Percentiles rank a stretch among this genome's conserved stretches.
Conservation (phyloP, 768 basidiomycete species). For the Trametes coccinea region DNA sequence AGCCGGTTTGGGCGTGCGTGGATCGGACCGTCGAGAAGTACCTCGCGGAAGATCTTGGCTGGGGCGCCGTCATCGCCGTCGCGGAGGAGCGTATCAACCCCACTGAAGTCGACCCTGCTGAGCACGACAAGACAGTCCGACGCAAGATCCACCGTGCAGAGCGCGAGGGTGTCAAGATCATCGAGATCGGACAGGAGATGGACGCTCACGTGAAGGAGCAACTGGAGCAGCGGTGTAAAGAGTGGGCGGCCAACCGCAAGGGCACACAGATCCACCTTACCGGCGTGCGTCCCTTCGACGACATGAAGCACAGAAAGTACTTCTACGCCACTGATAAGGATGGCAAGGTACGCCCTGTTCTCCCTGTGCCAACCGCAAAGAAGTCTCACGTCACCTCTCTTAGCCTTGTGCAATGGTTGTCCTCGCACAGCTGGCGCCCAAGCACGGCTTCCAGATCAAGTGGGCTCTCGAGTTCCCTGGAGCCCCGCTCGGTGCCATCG, state of each 20-base stretch:
- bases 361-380: background rate
- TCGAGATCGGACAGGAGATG: conserved; percentile 44
- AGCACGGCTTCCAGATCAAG: conserved; percentile 47
- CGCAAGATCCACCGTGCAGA: conserved; percentile 62
- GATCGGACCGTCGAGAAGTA: conserved; percentile 51
- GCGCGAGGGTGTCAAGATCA: conserved; percentile 51
- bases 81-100: conserved; percentile 57
- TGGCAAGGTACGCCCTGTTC: conserved; percentile 31
- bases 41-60: conserved; percentile 50
- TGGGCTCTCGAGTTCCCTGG: conserved; percentile 47
- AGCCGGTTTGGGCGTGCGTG: conserved; percentile 62
- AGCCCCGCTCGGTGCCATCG: conserved; percentile 42
- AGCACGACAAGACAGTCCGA: conserved; percentile 57
- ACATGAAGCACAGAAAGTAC: conserved; percentile 41
- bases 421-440: conserved; percentile 41
- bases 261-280: conserved; percentile 59
- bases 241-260: conserved; percentile 54
- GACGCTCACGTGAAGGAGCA: conserved; percentile 46
- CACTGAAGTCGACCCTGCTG: conserved; percentile 47
- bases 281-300: conserved; percentile 41
- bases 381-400: background rate
- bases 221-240: conserved; percentile 52
- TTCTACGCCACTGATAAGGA: conserved; percentile 43
- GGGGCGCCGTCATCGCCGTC: conserved; percentile 63
- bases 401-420: conserved; percentile 42